Base-by-base conservation (phyloP, 129 eudicot species). In the Lactuca saligna region DNA sequence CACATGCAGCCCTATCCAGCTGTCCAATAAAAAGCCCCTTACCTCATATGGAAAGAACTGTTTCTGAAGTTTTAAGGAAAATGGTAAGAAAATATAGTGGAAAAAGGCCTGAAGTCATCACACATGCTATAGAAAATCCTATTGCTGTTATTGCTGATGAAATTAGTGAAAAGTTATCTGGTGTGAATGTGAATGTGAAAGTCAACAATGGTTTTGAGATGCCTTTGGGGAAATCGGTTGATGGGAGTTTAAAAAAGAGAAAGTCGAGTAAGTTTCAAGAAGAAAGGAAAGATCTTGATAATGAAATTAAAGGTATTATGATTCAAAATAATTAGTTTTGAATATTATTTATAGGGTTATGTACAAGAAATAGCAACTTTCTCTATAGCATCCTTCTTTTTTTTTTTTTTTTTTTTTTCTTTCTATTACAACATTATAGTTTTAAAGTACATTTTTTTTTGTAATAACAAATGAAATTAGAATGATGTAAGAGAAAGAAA, bases 81-180 rank as follows among this genome's bases (percentile, higher is more conserved):
- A 74, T 90, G 81, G 99, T 94, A 7, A 82, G 99, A 66, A 94
- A 94, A 70, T 90, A 94, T 79, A 90, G 97, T 72, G 82, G 96
- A 57, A 94, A 87, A 77, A 83, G 97, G 69, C 99, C 99, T 5
- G 99, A 94, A 54, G 94, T 94, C 32, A 87, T 94, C 72, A 96
- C 84, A 9, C 84, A 85, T 82, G 99, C 97, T 54, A 76, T 81
- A 3, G 99, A 94, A 81, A 94, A 90, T 77, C 87, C 97, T 17
- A 83, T 72, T 31, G 97, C 82, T 33, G 97, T 90, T 50, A 81
- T 89, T 51, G 89, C 93, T 16, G 87, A 90, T 58, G 99, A 94
- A 78, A 83, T 87, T 69, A 76, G 65, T 63, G 93, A 79, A 57
- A 85, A 80, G 76, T 68, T 87, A 35, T 78, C 88, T 41, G 90